Base-by-base conservation (phyloP, 768 basidiomycete genomes). In the Tulasnella sp. region DNA sequence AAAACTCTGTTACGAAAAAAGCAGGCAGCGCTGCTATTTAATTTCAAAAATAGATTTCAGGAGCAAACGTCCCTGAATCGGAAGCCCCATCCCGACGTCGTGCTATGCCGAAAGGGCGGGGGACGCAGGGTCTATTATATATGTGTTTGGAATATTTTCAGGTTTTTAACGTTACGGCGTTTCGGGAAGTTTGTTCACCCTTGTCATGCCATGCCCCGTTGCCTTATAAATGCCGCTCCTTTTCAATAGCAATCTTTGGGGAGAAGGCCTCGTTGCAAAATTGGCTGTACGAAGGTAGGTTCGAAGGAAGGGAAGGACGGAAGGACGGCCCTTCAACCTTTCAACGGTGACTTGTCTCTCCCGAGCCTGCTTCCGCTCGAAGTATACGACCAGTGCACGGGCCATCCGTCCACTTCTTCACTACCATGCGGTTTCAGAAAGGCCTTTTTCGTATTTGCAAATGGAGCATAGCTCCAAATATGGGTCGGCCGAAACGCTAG, bases 21-120 rank as follows among this genome's bases (percentile, higher is more conserved):
- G 32, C 42, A 44, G 42, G 42, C 42, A 11, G 42, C 42, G 42
- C 7, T 11, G 1, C 26, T 67, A 9, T 6, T 15, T 6, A 32
- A 67, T 67, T 67, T 67, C 61, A 29, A 67, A 67, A 67, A 67
- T 67, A 67, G 61, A 51, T 51, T 46, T 51, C 48, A 51, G 48
- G 48, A 51, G 48, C 48, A 51, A 6, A 23, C 7, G 55, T 29
- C 29, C 61, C 29, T 57, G 13, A 11, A 20, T 32, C 61, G 61
- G 61, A 32, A 67, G 26, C 26, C n/a, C 61, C 2, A 67, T 26
- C 11, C 61, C 32, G 61, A 67, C 20, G 32, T 67, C 61, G 26
- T 13, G 42, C 10, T 44, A 67, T 32, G 32, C 61, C n/a, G 32
- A 26, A 13, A 32, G 26, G 42, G 42, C 4, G 2, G 5, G 61